These are phyloP conservation scores for Sphagnum fallax DNA, from an alignment of 228 moss, liverwort and hornwort species.

Conservation along the genomic window DNA sequence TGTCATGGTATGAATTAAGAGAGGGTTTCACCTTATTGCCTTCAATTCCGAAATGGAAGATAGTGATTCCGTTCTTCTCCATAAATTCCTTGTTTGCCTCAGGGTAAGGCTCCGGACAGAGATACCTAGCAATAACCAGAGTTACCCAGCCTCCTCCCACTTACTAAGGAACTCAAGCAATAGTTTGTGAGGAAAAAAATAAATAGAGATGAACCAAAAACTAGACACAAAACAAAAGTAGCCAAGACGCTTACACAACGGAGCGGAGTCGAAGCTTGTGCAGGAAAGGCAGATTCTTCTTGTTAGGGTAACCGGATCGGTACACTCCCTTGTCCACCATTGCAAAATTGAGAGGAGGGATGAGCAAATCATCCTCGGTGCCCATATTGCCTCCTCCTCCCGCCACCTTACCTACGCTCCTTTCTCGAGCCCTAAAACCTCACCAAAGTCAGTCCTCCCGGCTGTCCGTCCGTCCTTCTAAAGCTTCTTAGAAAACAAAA, in stretches of 20 bases:
- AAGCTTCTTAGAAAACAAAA: background rate
- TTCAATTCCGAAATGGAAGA: conserved; percentile 90
- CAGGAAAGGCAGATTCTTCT: conserved; percentile 81
- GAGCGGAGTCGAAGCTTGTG: conserved; percentile 80
- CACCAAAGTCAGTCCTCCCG: background rate
- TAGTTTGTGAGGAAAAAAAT: too few species aligned
- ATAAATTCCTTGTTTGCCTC: conserved; percentile 77
- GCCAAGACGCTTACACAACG: conserved; percentile 43
- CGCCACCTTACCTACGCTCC: background rate
- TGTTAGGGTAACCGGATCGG: conserved; percentile 90
- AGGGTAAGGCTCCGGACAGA: conserved; percentile 89
- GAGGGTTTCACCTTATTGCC: conserved; percentile 59
- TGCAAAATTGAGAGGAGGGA: conserved; percentile 92
- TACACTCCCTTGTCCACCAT: conserved; percentile 98
- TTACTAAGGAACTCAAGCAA: too few species aligned
- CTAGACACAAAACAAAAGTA: background rate
- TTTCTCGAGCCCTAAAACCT: background rate
- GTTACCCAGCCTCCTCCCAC: too few species aligned
- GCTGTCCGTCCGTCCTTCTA: background rate
- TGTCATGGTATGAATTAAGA: too few species aligned
- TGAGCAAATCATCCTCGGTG: conserved; percentile 68
- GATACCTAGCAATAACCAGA: conserved; percentile 46
- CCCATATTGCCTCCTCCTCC: conserved; percentile 38
- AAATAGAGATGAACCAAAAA: background rate
- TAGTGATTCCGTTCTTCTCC: conserved; percentile 54